Percentiles rank a stretch among this genome's conserved stretches.
Conservation (phyloP, 768 basidiomycete species). For the Roridomyces roridus region DNA sequence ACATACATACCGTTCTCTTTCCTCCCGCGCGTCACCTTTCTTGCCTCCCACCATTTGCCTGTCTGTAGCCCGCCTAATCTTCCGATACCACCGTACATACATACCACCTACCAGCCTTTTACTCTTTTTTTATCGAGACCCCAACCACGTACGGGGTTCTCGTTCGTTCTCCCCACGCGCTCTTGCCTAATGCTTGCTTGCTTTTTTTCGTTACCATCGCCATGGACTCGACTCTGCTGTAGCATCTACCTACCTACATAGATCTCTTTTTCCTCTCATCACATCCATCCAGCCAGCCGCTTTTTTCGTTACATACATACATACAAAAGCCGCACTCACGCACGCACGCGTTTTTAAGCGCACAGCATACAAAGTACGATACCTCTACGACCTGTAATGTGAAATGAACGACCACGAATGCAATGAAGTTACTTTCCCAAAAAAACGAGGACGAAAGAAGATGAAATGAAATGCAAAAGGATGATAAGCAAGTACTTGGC, state of each 20-base stretch:
- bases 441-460: too few relatives aligned
- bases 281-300: constrained; percentile 1
- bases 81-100: constrained; percentile 23
- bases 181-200: background rate
- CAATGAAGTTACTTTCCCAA: background rate
- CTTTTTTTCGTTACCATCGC: background rate
- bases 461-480: too few relatives aligned
- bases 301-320: too few relatives aligned
- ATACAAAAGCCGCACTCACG: background rate
- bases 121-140: constrained; percentile 25
- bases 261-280: background rate
- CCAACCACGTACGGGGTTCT: constrained; percentile 18
- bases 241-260: constrained; percentile 22
- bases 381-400: constrained; percentile 1
- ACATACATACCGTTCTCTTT: constrained; percentile 15
- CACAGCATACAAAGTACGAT: constrained; percentile 23
- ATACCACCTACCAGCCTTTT: constrained; percentile 22
- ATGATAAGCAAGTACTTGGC: too few relatives aligned
- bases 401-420: constrained; percentile 5
- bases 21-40: constrained; percentile 22
- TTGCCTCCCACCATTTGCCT: constrained; percentile 17
- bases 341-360: too few relatives aligned
- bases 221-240: constrained; percentile 21
- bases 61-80: constrained; percentile 22
- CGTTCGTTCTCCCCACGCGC: constrained; percentile 7